Conservation (phyloP, 2,329 filamentous ascomycete genomes). For the Monilinia fructicola region DNA sequence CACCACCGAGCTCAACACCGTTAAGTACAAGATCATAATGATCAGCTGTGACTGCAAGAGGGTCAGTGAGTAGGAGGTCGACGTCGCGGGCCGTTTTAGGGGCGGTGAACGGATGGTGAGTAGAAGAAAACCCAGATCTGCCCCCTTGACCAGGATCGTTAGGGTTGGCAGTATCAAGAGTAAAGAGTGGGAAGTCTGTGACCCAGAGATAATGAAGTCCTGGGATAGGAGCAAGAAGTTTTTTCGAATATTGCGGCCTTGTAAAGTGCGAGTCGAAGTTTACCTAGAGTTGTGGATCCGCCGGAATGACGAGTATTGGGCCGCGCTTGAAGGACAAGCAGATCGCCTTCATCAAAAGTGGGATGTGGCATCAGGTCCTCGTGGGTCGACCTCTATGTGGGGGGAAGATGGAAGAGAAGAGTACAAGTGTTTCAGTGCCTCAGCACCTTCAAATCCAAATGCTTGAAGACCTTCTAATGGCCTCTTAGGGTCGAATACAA, state of each 20-base stretch:
- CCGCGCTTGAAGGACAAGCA: conserved; percentile 80
- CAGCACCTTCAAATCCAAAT: conserved; percentile 70
- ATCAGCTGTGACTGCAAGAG: conserved; percentile 72
- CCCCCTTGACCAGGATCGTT: conserved; percentile 68
- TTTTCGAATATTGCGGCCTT: conserved; percentile 35
- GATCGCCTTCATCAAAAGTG: conserved; percentile 63
- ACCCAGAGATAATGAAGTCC: conserved; percentile 76
- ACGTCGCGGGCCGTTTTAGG: conserved; percentile 72
- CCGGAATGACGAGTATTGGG: conserved; percentile 62
- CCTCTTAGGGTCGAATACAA: conserved; percentile 70
- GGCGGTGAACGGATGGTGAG: conserved; percentile 95
- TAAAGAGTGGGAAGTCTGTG: conserved; percentile 89
- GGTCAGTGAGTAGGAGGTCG: conserved; percentile 69
- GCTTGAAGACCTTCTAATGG: conserved; percentile 76
- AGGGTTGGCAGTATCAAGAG: conserved; percentile 55
- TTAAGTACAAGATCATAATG: conserved; percentile 97
- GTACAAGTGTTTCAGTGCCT: conserved; percentile 45
- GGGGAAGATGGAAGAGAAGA: conserved; percentile 26
- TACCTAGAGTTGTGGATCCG: conserved; percentile 60
- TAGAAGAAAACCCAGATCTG: conserved; percentile 74
- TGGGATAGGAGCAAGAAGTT: conserved; percentile 32
- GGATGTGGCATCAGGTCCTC: conserved; percentile 37
- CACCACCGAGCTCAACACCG: conserved; percentile 89
- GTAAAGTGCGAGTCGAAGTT: conserved; percentile 37
- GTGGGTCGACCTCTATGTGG: conserved; percentile 1